Evolutionary conservation across 306 rosid species (phyloP).

Genomic region (Carpinus viminea): DNA sequence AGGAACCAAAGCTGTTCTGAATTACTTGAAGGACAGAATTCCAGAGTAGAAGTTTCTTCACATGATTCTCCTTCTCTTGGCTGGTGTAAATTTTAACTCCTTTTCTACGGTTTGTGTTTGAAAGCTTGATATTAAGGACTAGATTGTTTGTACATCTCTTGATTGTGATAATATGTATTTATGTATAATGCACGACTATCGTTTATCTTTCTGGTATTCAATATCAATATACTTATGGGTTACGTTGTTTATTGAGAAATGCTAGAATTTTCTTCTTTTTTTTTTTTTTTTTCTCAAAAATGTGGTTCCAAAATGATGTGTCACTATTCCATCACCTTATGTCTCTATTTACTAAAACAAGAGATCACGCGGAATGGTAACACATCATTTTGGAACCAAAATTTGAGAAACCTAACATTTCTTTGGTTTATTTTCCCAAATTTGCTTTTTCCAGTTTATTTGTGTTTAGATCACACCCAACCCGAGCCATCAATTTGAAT

Average conservation of each 20-base stretch:
- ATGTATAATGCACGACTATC: background rate
- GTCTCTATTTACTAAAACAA: no score
- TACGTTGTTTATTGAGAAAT: background rate
- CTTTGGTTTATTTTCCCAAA: background rate
- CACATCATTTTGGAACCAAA: no score
- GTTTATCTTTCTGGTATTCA: background rate
- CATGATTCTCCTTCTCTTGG: background rate
- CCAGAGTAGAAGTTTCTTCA: constrained; percentile 39
- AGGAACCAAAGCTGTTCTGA: constrained; percentile 84
- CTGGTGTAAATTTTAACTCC: background rate
- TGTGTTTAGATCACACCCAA: no score
- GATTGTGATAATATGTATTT: background rate
- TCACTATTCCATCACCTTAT: no score
- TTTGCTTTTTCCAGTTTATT: background rate
- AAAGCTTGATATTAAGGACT: background rate
- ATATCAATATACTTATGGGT: background rate
- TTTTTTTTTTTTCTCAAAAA: no score
- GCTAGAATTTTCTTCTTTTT: no score
- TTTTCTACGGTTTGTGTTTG: background rate
- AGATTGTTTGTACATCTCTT: background rate
- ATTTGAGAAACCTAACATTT: no score
- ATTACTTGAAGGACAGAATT: constrained; percentile 79
- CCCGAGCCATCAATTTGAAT: no score
- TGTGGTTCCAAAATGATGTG: no score
- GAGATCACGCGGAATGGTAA: no score